Conservation (phyloP, 1,284 basidiomycete genomes). For the Garcileccinum viscosum region DNA sequence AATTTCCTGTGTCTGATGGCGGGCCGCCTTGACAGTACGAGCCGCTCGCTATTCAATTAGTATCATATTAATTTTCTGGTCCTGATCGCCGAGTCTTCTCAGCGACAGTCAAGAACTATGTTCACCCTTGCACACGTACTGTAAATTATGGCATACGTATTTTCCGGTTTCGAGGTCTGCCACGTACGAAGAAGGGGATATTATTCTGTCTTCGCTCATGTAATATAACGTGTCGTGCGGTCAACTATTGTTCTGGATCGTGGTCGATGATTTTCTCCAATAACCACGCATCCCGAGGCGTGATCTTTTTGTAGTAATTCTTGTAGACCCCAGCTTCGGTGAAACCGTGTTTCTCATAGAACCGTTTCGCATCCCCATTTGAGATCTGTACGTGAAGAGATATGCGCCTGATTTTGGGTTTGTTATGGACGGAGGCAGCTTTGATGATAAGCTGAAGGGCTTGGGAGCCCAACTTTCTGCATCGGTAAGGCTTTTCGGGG, state of each 20-base stretch:
- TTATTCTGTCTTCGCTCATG: slow-evolving; percentile 23
- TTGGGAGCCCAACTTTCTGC: slow-evolving; percentile 71
- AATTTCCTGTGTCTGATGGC: slow-evolving; percentile 25
- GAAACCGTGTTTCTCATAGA: slow-evolving; percentile 83
- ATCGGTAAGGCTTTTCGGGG: slow-evolving; percentile 73
- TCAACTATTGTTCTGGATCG: slow-evolving; percentile 32
- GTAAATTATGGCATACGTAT: slow-evolving; percentile 39
- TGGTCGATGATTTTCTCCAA: slow-evolving; percentile 57
- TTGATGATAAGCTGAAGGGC: slow-evolving; percentile 67
- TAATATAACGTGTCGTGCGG: slow-evolving; percentile 30
- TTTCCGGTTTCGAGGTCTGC: slow-evolving; percentile 14
- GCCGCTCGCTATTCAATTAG: slow-evolving; percentile 25
- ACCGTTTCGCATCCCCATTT: slow-evolving; percentile 71
- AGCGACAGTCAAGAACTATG: slow-evolving; percentile 21
- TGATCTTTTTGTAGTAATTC: slow-evolving; percentile 84
- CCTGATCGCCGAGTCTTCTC: slow-evolving; percentile 24
- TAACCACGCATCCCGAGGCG: slow-evolving; percentile 80
- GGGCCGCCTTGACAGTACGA: slow-evolving; percentile 15
- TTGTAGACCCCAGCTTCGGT: slow-evolving; percentile 64
- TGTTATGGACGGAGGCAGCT: slow-evolving; percentile 61
- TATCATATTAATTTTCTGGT: slow-evolving; percentile 34
- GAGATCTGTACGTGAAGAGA: slow-evolving; percentile 83
- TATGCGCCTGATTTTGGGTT: slow-evolving; percentile 68
- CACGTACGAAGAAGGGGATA: slow-evolving; percentile 20
- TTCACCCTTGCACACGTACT: slow-evolving; percentile 34